Evolutionary conservation across 148 eudicot genomes (phyloP).

Genomic region (Suaeda aralocaspica): DNA sequence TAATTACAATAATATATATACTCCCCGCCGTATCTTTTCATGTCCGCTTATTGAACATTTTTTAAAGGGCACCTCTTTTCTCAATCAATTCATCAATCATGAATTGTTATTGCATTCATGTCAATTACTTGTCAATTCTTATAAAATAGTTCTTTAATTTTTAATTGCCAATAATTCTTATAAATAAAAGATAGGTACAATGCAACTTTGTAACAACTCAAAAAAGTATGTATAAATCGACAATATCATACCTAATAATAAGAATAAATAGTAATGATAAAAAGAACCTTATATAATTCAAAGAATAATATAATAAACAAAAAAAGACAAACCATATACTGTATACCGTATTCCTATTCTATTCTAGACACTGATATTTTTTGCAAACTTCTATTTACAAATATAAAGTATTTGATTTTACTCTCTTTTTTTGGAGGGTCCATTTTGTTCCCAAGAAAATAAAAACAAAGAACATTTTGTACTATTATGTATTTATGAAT

Average conservation of each 20-base stretch:
- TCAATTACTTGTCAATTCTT: no score
- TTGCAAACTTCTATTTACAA: slow-evolving; percentile 23
- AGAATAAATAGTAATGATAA: neutral
- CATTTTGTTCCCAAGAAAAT: neutral
- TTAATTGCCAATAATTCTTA: no score
- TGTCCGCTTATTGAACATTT: neutral
- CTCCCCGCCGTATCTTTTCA: neutral
- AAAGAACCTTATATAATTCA: slow-evolving; percentile 5
- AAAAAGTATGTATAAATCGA: neutral
- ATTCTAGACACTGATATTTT: slow-evolving; percentile 10
- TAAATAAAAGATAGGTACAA: slow-evolving; percentile 2
- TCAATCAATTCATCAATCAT: slow-evolving; percentile 3
- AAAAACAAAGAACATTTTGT: neutral
- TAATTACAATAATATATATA: neutral
- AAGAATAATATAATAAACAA: slow-evolving; percentile 12
- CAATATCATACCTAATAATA: neutral
- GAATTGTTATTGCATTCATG: neutral
- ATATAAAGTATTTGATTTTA: neutral
- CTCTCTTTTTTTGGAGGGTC: neutral
- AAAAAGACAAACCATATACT: slow-evolving; percentile 10
- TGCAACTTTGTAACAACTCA: slow-evolving; percentile 4
- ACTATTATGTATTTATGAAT: neutral
- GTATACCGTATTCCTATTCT: slow-evolving; percentile 15
- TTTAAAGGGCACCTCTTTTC: neutral
- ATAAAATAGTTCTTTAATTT: no score